These are phyloP conservation scores for Trichoderma sp. DNA, from an alignment of 2,329 filamentous ascomycete genomes.

Conservation along the genomic window DNA sequence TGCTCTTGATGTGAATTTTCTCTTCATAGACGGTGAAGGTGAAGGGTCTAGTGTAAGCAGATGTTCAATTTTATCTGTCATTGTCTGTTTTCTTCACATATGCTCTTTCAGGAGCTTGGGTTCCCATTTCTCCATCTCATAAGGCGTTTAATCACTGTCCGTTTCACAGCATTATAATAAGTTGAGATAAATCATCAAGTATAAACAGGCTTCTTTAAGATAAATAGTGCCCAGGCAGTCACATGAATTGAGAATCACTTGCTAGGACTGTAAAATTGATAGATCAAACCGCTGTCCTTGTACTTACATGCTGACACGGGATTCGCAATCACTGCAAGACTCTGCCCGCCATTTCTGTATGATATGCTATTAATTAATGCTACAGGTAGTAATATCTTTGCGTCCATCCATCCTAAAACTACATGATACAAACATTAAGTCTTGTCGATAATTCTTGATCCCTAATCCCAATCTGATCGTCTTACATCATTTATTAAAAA, in stretches of 20 bases:
- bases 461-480: neutral
- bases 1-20: conserved; percentile 39
- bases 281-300: neutral
- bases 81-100: neutral
- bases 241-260: neutral
- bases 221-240: neutral
- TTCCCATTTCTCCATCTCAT: neutral
- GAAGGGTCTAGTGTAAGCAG: conserved; percentile 45
- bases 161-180: neutral
- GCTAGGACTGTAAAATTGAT: neutral
- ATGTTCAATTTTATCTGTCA: conserved; percentile 31
- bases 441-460: neutral
- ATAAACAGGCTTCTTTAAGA: neutral
- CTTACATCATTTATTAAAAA: neutral
- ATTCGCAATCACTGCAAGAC: neutral
- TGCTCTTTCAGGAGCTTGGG: neutral
- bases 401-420: neutral
- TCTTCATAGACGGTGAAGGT: conserved; percentile 49
- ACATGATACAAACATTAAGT: conserved; percentile 9
- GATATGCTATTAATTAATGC: neutral
- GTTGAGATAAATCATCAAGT: neutral
- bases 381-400: neutral
- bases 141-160: too few species aligned
- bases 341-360: neutral
- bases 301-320: neutral